Base-by-base conservation (phyloP, 2,329 filamentous ascomycete genomes). In the Stagonosporopsis rhizophila region DNA sequence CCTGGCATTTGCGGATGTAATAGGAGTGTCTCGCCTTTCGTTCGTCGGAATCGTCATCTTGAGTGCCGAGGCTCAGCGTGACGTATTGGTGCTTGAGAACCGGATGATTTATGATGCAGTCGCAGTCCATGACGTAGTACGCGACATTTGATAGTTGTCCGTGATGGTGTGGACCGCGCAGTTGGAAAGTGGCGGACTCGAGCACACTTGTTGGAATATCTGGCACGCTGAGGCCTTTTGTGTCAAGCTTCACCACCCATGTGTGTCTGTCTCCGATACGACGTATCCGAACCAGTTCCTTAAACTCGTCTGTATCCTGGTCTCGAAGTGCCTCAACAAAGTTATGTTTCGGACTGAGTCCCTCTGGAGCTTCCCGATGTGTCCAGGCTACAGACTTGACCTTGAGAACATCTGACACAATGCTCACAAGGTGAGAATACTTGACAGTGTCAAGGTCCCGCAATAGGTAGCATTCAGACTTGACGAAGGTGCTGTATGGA, bases 211-310 rank as follows among this genome's bases (percentile, higher is more conserved):
- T 12, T 7, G 30, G 39, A 8, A 37, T 9, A 3, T 42, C 38
- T 19, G 47, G 30, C 2, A 17, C 11, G 19, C 7, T 6, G 3
- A 44, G 2, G 9, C 20, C 38, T 2, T 14, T 1, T 7, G n/a
- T 35, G 28, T 51, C 47, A 4, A 51, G 15, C 3, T 44, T 22
- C 2, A 58, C 27, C 12, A 20, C 14, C 58, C 50, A 60, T 2
- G 54, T 58, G 22, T 52, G 28, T 6, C 37, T 38, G 35, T 60
- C 58, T 8, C 44, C 47, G 20, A 60, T 41, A 6, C 54, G 54
- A 8, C 54, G 58, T 20, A 2, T 11, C n/a, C 23, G 5, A 15
- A 30, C 12, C 28, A 30, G 9, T 30, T 30, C 28, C 9, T 11
- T 6, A 11, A 30, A 2, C 9, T 30, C 7, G 8, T 30, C 28